Percentiles rank a stretch among this genome's conserved stretches.
Evolutionary conservation across 2,329 filamentous ascomycete genomes (phyloP).

Genomic region (Thermothelomyces thermophilus): DNA sequence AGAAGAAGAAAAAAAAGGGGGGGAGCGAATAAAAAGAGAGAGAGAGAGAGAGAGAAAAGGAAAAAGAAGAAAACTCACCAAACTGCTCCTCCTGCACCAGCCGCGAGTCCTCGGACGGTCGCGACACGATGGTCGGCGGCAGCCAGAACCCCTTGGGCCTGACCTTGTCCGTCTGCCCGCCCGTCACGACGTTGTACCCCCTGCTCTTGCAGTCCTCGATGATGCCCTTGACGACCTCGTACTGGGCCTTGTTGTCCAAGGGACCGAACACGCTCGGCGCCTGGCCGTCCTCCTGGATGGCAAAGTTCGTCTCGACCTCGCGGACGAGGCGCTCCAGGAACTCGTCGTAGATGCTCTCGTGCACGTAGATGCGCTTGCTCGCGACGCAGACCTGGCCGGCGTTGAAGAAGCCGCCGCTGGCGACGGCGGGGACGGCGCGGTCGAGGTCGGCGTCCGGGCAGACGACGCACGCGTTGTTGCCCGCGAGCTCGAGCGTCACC

Average conservation of each 20-base stretch:
- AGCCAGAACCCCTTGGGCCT: conserved; percentile 46
- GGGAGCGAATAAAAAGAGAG: background rate
- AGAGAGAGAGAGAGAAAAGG: conserved; percentile 18
- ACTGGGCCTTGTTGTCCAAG: conserved; percentile 60
- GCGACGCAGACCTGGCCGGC: conserved; percentile 50
- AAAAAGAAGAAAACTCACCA: conserved; percentile 33
- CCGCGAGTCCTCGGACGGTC: conserved; percentile 48
- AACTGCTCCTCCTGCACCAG: conserved; percentile 57
- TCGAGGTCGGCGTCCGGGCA: conserved; percentile 47
- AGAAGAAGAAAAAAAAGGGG: background rate
- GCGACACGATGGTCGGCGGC: conserved; percentile 51
- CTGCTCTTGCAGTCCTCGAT: conserved; percentile 49
- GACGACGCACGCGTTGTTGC: conserved; percentile 50
- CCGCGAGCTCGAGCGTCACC: conserved; percentile 47
- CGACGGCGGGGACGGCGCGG: conserved; percentile 38
- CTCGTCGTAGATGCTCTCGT: conserved; percentile 51
- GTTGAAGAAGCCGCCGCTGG: conserved; percentile 44
- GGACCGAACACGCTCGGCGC: conserved; percentile 45
- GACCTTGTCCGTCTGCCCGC: conserved; percentile 35
- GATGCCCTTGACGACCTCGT: conserved; percentile 50
- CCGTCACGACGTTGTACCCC: conserved; percentile 45
- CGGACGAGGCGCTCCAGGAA: conserved; percentile 42
- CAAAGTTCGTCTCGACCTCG: conserved; percentile 37
- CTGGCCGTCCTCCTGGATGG: conserved; percentile 30
- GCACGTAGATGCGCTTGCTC: conserved; percentile 55